These are phyloP conservation scores for Boletus fagicola DNA, from an alignment of 768 basidiomycete species.

Conservation along the genomic window DNA sequence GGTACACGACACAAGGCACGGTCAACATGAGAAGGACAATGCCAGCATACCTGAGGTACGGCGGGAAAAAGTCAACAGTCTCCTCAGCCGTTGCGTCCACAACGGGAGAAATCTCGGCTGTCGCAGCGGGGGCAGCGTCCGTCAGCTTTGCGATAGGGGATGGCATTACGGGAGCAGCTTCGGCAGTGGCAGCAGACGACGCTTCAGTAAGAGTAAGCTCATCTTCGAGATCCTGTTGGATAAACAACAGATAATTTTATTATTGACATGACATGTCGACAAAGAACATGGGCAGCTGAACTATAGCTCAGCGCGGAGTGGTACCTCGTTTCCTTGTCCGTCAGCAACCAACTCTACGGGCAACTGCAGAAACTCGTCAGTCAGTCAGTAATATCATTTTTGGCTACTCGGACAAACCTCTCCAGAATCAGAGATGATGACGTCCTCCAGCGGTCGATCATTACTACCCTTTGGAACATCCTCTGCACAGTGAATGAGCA, in stretches of 20 bases:
- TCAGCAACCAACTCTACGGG: slow-evolving; percentile 53
- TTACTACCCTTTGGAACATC: slow-evolving; percentile 62
- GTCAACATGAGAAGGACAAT: slow-evolving; percentile 42
- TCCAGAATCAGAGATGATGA: slow-evolving; percentile 81
- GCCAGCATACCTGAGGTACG: slow-evolving; percentile 21
- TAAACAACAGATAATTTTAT: slow-evolving; percentile 47
- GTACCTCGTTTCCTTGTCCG: slow-evolving; percentile 82
- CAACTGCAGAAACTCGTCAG: slow-evolving; percentile 39
- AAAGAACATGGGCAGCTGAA: slow-evolving; percentile 36
- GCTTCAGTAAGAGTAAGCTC: slow-evolving; percentile 16
- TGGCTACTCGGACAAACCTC: slow-evolving; percentile 54
- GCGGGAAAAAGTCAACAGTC: neutral
- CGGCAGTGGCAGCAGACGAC: slow-evolving; percentile 14
- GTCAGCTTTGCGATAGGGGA: slow-evolving; percentile 1
- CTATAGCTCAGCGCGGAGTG: slow-evolving; percentile 91
- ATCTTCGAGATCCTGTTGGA: slow-evolving; percentile 43
- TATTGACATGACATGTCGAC: slow-evolving; percentile 47
- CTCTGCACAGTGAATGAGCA: slow-evolving; percentile 49
- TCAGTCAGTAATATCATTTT: slow-evolving; percentile 14
- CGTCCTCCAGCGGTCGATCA: slow-evolving; percentile 75
- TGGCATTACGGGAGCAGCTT: slow-evolving; percentile 14
- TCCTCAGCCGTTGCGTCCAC: slow-evolving; percentile 4
- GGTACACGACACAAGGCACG: slow-evolving; percentile 43
- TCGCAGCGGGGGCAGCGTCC: neutral
- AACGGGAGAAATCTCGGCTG: neutral